phyloP scores from a whole-genome alignment of 2,329 filamentous ascomycete species.

The Ceratocystis colombiana region DNA sequence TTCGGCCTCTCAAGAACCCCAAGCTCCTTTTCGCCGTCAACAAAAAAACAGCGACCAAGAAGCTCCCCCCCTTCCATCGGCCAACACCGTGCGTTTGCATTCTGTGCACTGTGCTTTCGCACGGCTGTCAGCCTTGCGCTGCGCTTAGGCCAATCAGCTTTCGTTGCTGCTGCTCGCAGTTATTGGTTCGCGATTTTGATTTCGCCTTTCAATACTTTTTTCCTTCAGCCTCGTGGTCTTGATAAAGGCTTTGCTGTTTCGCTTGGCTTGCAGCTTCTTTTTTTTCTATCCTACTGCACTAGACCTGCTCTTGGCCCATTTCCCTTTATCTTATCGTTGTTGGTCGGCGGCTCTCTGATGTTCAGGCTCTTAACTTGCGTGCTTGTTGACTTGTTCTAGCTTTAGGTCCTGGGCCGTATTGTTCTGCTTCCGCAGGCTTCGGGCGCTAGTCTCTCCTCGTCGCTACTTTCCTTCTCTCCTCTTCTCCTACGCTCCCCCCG shows the following conservation, averaged over 20 bases:
- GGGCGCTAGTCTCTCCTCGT: background rate
- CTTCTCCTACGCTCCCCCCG: background rate
- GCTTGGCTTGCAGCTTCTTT: background rate
- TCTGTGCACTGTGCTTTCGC: background rate
- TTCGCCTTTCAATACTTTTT: background rate
- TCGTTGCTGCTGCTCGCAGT: too few relatives aligned
- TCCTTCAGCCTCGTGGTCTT: background rate
- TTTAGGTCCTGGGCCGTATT: too few relatives aligned
- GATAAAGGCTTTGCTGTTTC: background rate
- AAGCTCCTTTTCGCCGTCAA: too few relatives aligned
- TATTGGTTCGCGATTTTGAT: background rate
- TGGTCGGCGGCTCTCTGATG: too few relatives aligned
- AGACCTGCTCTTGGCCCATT: too few relatives aligned
- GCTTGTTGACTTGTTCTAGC: too few relatives aligned
- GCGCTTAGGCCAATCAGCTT: background rate
- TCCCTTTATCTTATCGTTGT: too few relatives aligned
- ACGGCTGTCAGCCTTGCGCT: background rate
- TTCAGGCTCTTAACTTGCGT: too few relatives aligned
- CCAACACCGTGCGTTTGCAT: background rate
- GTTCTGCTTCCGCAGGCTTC: background rate
- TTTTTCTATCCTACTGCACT: too few relatives aligned
- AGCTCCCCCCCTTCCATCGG: background rate
- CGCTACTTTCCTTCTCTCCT: background rate
- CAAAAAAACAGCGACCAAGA: too few relatives aligned
- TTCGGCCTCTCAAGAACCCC: too few relatives aligned